A percentile compares a stretch with the other conserved stretches of the same genome.
phyloP scores from a whole-genome alignment of 106 monocot species.

The Phalaenopsis aphrodite region DNA sequence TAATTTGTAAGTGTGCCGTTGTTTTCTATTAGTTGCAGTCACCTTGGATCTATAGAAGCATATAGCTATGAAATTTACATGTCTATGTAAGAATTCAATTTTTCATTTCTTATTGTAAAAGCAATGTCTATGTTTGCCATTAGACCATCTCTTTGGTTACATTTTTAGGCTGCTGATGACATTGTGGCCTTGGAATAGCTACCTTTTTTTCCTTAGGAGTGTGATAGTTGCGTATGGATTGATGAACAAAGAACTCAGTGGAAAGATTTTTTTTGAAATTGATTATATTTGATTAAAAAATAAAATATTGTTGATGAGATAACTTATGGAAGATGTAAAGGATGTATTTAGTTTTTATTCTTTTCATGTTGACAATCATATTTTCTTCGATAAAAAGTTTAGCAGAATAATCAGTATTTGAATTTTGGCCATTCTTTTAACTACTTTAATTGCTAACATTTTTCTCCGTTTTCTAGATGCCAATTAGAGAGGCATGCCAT shows the following conservation, averaged over 20 bases:
- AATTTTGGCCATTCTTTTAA: background rate
- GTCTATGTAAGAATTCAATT: background rate
- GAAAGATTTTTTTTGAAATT: background rate
- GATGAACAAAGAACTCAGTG: background rate
- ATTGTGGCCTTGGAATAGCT: background rate
- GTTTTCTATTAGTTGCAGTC: background rate
- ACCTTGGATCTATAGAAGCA: background rate
- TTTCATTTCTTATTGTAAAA: background rate
- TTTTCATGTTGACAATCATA: background rate
- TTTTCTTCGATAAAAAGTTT: background rate
- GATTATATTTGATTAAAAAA: background rate
- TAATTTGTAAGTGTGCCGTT: background rate
- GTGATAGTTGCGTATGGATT: background rate
- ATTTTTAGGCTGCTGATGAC: background rate
- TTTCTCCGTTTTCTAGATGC: constrained; percentile 50
- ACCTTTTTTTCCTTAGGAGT: background rate
- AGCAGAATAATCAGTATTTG: background rate
- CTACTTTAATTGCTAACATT: background rate
- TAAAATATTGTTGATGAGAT: too few relatives aligned
- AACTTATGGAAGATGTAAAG: background rate
- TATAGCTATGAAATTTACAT: too few relatives aligned
- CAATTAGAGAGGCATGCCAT: constrained; percentile 94
- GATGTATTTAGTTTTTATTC: background rate
- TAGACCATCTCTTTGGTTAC: background rate
- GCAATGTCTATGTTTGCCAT: background rate